Evolutionary conservation across 306 rosid genomes (phyloP), one percentile per base, ranked within the genome.

Genomic region (Ceratonia siliqua): DNA sequence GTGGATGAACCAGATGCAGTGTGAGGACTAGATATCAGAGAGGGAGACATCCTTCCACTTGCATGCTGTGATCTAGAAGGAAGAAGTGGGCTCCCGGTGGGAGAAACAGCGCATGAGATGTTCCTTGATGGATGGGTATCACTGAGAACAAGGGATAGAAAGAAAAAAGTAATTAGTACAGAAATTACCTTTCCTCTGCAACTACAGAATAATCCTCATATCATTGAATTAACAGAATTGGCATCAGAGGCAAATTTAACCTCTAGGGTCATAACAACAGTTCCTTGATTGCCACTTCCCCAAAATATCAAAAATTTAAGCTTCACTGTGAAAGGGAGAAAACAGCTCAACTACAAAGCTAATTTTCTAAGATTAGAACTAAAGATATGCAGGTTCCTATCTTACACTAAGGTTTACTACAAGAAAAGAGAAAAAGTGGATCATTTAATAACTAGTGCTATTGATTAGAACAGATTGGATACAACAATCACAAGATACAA

Each of bases 91-190:
- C 90, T 83, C 76, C 85, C 84, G 3, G 77, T 56, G 48, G 98
- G 96, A 6, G 97, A 93, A 67, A 89, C 87, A 0, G 96, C 91
- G 70, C 94, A 86, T 55, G 98, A 91, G 52, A 89, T 75, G 76
- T 85, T 91, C 84, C 87, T 74, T 56, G 80, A 83, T 68, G 81
- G 68, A 70, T 68, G 89, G 63, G 80, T 81, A 58, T 89, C 86
- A 42, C 97, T 93, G 87, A 80, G 72, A 77, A 55, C 74, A 75
- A 50, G 20, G 36, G 71, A 74, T 61, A 79, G 62, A 59, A 43
- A 48, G 63, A 17, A 46, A 6, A 66, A 55, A 72, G 53, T 4
- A 25, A 25, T 55, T 25, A 25, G 62, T 24, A 25, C 62, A 55
- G 15, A 55, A 55, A 24, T 27, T 67, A 17, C 56, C 27, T 81